Evolutionary conservation across 495 filamentous ascomycete genomes (phyloP).

Genomic region (Niebla homalea): DNA sequence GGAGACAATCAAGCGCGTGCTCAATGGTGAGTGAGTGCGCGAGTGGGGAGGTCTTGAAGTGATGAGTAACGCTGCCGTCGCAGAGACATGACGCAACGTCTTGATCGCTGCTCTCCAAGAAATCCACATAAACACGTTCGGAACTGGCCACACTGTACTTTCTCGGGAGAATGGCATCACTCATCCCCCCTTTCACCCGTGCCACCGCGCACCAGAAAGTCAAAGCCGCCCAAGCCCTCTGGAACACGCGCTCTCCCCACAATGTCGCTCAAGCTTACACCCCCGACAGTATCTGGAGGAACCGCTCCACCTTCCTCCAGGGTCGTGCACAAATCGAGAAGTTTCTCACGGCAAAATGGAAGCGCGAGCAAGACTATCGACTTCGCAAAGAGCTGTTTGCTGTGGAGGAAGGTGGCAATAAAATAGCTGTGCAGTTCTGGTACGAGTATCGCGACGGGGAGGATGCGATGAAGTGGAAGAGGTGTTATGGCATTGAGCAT

Average conservation of each 20-base stretch:
- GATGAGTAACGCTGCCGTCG: no score
- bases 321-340: conserved; percentile 55
- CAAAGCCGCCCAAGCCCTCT: conserved; percentile 71
- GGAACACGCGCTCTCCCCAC: conserved; percentile 65
- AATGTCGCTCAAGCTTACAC: conserved; percentile 64
- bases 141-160: no score
- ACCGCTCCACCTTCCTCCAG: conserved; percentile 55
- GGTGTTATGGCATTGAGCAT: conserved; percentile 82
- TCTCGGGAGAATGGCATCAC: conserved; percentile 46
- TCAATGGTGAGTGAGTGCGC: no score
- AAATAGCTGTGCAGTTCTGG: conserved; percentile 85
- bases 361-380: conserved; percentile 54
- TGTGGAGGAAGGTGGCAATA: conserved; percentile 41
- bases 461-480: conserved; percentile 66
- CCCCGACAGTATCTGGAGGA: conserved; percentile 67
- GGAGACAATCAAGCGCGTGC: no score
- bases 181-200: conserved; percentile 67
- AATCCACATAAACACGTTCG: no score
- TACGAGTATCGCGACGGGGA: conserved; percentile 67
- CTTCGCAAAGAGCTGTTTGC: conserved; percentile 84
- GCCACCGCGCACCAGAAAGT: conserved; percentile 66
- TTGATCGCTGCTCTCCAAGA: no score
- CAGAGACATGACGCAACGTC: no score
- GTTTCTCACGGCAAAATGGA: conserved; percentile 71
- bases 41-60: no score